These are phyloP conservation scores for Xylariaceae sp. DNA, from an alignment of 2,329 filamentous ascomycete genomes.

Conservation along the genomic window DNA sequence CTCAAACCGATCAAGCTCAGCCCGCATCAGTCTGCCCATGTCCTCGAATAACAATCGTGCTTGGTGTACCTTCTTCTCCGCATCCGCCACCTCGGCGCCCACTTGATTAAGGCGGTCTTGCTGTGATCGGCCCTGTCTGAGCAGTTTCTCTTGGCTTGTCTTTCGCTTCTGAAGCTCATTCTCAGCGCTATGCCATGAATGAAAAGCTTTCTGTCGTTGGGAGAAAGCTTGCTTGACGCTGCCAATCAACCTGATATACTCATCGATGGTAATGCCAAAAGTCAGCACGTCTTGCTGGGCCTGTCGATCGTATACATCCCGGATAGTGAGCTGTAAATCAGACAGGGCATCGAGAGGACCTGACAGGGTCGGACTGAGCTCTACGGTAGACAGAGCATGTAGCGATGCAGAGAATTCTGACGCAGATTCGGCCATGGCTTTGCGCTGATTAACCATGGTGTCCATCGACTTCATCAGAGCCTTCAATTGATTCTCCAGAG, in stretches of 20 bases:
- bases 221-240: constrained; percentile 90
- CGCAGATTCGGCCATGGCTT: constrained; percentile 87
- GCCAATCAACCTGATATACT: constrained; percentile 94
- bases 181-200: constrained; percentile 89
- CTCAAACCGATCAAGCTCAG: constrained; percentile 90
- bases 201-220: constrained; percentile 91
- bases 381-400: constrained; percentile 87
- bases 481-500: constrained; percentile 85
- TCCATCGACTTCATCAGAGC: constrained; percentile 90
- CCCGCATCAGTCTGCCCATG: constrained; percentile 89
- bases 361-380: constrained; percentile 82
- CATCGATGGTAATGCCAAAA: constrained; percentile 93
- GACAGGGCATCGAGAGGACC: constrained; percentile 86
- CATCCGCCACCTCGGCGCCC: constrained; percentile 88
- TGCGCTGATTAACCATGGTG: constrained; percentile 83
- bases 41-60: constrained; percentile 88
- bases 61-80: constrained; percentile 88
- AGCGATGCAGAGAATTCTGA: constrained; percentile 89
- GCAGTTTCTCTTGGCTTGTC: constrained; percentile 84
- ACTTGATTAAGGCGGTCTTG: constrained; percentile 92
- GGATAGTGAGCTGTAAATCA: constrained; percentile 87
- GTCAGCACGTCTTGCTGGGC: constrained; percentile 96
- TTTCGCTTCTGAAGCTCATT: constrained; percentile 87
- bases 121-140: constrained; percentile 89
- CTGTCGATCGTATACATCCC: constrained; percentile 92